phyloP scores from a whole-genome alignment of 306 rosid genomes.

The Albizia julibrissin region DNA sequence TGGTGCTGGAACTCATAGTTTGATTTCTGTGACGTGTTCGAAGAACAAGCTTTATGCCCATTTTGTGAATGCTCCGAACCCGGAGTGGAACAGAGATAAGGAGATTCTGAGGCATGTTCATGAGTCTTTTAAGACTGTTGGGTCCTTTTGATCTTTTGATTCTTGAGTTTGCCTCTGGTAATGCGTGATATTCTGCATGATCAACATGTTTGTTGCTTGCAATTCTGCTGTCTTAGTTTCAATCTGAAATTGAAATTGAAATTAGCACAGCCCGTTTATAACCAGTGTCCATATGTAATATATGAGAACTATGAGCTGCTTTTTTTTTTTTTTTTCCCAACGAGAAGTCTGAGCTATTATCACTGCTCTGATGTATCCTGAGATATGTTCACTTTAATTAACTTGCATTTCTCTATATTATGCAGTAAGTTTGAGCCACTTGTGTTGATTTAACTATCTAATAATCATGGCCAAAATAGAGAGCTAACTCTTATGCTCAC shows the following conservation, averaged over 20 bases:
- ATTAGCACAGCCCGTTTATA: neutral
- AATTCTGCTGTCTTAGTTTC: conserved; percentile 9
- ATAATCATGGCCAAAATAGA: neutral
- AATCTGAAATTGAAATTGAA: neutral
- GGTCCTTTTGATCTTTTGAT: conserved; percentile 30
- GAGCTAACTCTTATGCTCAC: neutral
- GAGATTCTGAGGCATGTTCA: conserved; percentile 81
- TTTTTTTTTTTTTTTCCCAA: too few species aligned
- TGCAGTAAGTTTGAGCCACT: neutral
- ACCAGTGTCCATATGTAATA: neutral
- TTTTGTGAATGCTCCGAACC: conserved; percentile 81
- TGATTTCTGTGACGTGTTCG: conserved; percentile 85
- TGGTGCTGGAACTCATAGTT: conserved; percentile 69
- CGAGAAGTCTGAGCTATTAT: neutral
- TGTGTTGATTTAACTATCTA: neutral
- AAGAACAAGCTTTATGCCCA: conserved; percentile 88
- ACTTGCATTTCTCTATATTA: neutral
- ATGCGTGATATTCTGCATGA: neutral
- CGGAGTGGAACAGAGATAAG: conserved; percentile 79
- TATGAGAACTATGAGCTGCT: too few species aligned
- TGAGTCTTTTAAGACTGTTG: conserved; percentile 76
- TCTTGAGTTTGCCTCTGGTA: neutral
- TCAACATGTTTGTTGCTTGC: conserved; percentile 7
- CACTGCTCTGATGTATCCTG: neutral
- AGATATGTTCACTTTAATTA: neutral